Conservation (phyloP, 768 basidiomycete species). For the Boletus subcaerulescens region DNA sequence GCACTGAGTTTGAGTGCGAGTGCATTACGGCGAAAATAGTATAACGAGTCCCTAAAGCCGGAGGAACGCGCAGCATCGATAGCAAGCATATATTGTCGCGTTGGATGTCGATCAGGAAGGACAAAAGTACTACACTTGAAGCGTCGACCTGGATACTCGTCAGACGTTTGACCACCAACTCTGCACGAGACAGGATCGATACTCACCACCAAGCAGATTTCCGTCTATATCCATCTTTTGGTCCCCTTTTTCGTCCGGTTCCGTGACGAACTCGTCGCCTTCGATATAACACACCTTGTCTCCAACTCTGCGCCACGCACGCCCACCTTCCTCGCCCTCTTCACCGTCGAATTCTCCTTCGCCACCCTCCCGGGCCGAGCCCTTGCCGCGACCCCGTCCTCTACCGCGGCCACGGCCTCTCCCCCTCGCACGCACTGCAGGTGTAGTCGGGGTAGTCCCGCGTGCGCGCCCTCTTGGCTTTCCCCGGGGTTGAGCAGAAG, state of each 20-base stretch:
- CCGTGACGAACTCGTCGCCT: constrained; percentile 85
- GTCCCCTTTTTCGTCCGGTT: constrained; percentile 83
- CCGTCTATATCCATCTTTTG: constrained; percentile 88
- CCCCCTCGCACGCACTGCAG: constrained; percentile 32
- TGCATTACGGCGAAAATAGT: constrained; percentile 92
- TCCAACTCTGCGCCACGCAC: constrained; percentile 70
- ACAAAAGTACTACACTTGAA: constrained; percentile 90
- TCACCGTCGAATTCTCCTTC: constrained; percentile 39
- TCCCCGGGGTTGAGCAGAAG: constrained; percentile 34
- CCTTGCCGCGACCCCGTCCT: constrained; percentile 38
- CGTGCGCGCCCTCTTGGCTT: constrained; percentile 40
- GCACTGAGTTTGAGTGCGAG: constrained; percentile 90
- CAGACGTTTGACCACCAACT: neutral
- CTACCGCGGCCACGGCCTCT: constrained; percentile 41
- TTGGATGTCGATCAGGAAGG: constrained; percentile 81
- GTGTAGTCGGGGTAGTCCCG: constrained; percentile 26
- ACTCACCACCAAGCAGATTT: constrained; percentile 77
- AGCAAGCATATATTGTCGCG: constrained; percentile 88
- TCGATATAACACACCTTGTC: constrained; percentile 76
- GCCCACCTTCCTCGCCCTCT: constrained; percentile 46
- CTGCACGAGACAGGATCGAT: neutral
- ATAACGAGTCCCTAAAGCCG: constrained; percentile 95
- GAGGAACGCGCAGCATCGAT: constrained; percentile 97
- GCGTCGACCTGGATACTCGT: constrained; percentile 56
- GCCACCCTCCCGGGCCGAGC: constrained; percentile 33